Conservation (phyloP, 2,329 filamentous ascomycete genomes). For the Aspergillus jensenii region DNA sequence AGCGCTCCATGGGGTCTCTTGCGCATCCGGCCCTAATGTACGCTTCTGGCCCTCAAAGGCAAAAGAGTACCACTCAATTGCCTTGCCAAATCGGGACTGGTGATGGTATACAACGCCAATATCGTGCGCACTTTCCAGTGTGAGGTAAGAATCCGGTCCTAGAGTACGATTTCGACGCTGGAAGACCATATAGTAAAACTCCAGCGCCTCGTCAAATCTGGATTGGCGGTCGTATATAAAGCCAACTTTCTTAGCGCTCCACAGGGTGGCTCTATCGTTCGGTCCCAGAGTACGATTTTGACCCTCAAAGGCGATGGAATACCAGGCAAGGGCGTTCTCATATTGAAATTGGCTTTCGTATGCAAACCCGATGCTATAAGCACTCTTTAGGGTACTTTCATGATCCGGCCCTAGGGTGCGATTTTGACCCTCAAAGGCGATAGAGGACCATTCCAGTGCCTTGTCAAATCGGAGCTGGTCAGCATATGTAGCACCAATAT, state of each 20-base stretch:
- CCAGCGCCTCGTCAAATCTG: not conserved
- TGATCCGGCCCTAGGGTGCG: not conserved
- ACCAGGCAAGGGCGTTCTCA: not conserved
- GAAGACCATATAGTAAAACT: not conserved
- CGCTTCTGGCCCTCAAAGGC: not conserved
- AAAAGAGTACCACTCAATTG: not conserved
- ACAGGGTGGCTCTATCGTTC: not conserved
- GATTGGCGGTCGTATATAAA: not conserved
- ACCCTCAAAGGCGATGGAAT: not conserved
- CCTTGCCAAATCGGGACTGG: not conserved
- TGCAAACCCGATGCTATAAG: not conserved
- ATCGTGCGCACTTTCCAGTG: not conserved
- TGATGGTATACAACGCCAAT: not conserved
- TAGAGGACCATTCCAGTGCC: not conserved
- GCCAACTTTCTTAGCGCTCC: not conserved
- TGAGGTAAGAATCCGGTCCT: not conserved
- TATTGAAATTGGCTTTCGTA: not conserved
- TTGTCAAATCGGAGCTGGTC: not conserved
- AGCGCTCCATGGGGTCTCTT: not conserved
- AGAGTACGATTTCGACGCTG: not conserved
- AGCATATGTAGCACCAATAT: not conserved
- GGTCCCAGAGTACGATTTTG: not conserved
- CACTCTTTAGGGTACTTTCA: not conserved
- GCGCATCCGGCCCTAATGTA: not conserved
- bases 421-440: not conserved